Conservation (phyloP, 768 basidiomycete genomes). For the Antrodiella citrinella region DNA sequence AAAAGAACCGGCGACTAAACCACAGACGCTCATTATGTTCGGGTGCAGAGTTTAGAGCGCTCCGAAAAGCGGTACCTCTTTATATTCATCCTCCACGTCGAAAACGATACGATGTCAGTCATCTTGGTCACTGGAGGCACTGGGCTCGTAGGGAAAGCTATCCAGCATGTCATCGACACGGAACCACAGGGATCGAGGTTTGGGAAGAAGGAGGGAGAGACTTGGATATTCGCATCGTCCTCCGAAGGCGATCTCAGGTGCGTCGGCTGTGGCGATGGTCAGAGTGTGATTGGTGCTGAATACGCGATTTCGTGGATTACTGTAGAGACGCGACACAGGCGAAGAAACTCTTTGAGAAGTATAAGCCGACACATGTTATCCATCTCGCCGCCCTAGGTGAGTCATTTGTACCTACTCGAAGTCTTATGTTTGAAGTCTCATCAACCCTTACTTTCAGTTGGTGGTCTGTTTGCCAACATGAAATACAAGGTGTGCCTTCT, state of each 20-base stretch:
- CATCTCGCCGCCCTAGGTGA: constrained; percentile 91
- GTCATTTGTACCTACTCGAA: constrained; percentile 19
- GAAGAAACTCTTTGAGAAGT: constrained; percentile 72
- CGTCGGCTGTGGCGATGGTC: not conserved
- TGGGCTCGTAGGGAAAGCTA: constrained; percentile 83
- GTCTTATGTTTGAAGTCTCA: not conserved
- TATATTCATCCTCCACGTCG: too few species aligned
- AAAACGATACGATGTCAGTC: constrained; percentile 28
- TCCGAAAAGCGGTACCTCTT: too few species aligned
- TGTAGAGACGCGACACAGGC: constrained; percentile 65
- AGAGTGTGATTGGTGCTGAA: not conserved
- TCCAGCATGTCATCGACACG: constrained; percentile 67
- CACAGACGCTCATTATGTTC: too few species aligned
- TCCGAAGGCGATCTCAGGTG: constrained; percentile 83
- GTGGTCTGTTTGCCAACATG: constrained; percentile 95
- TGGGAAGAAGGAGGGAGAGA: constrained; percentile 67
- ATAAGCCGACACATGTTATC: constrained; percentile 94
- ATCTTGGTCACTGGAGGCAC: constrained; percentile 80
- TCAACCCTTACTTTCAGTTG: constrained; percentile 61
- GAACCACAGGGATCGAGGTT: constrained; percentile 76
- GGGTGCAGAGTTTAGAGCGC: too few species aligned
- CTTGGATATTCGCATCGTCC: constrained; percentile 78
- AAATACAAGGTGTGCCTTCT: constrained; percentile 62
- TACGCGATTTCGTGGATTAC: not conserved
- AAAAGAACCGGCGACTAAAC: too few species aligned